Conservation (phyloP, 352 stramenopile species). For the Phytophthora sp. region DNA sequence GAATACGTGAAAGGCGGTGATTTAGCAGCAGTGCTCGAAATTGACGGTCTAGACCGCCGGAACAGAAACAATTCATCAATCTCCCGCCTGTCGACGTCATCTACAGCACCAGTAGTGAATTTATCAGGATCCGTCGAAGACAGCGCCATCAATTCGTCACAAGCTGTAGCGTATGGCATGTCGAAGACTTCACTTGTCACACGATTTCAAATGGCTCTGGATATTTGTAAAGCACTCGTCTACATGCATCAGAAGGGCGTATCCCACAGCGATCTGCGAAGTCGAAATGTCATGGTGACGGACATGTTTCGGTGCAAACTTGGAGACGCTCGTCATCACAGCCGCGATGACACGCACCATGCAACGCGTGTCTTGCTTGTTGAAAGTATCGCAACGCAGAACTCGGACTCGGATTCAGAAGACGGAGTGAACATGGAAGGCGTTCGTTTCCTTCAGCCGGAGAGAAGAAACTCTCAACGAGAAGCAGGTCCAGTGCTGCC, state of each 20-base stretch:
- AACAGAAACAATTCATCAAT: constrained; percentile 22
- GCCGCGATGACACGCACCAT: constrained; percentile 32
- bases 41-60: constrained; percentile 47
- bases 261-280: constrained; percentile 69
- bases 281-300: constrained; percentile 72
- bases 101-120: constrained; percentile 1
- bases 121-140: constrained; percentile 17
- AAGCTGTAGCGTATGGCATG: constrained; percentile 22
- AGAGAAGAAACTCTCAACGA: constrained; percentile 14
- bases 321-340: constrained; percentile 56
- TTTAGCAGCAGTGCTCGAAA: constrained; percentile 57
- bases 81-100: constrained; percentile 6
- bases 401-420: constrained; percentile 36
- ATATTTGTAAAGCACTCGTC: constrained; percentile 56
- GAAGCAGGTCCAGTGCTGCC: constrained; percentile 38
- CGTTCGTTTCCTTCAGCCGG: constrained; percentile 44
- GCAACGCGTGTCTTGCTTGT: constrained; percentile 31
- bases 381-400: constrained; percentile 2
- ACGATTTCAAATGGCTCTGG: constrained; percentile 66
- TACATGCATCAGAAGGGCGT: constrained; percentile 61
- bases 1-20: constrained; percentile 73
- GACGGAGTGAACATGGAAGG: constrained; percentile 39
- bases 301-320: constrained; percentile 65
- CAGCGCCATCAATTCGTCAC: constrained; percentile 14
- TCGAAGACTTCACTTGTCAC: constrained; percentile 40